Percentiles rank a stretch among this genome's conserved stretches.
Conservation (phyloP, 805 yeast species). For the Starmerella sirachaensis region DNA sequence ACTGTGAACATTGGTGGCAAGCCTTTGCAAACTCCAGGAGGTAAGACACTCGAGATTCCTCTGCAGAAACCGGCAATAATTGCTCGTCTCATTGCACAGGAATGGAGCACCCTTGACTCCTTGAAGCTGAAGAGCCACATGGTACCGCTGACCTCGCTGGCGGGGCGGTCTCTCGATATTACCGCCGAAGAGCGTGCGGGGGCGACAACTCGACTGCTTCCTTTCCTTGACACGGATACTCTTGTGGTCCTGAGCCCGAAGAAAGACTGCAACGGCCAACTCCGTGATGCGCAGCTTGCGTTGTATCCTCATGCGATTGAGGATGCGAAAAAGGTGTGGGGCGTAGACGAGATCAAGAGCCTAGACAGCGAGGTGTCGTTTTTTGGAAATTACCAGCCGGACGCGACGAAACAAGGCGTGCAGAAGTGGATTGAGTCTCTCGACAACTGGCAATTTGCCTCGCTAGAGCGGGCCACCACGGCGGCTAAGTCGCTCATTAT, state of each 20-base stretch:
- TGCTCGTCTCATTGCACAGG: slow-evolving; percentile 69
- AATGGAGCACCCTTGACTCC: slow-evolving; percentile 65
- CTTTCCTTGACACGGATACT: slow-evolving; percentile 91
- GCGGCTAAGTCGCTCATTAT: slow-evolving; percentile 76
- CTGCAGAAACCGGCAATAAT: slow-evolving; percentile 33
- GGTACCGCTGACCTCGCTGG: slow-evolving; percentile 77
- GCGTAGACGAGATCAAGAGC: slow-evolving; percentile 33
- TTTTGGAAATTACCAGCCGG: slow-evolving; percentile 64
- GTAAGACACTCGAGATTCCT: slow-evolving; percentile 59
- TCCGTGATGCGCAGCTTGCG: slow-evolving; percentile 70
- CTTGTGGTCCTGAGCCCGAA: slow-evolving; percentile 72
- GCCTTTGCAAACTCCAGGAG: slow-evolving; percentile 74
- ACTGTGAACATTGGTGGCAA: slow-evolving; percentile 60
- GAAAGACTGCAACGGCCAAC: slow-evolving; percentile 68
- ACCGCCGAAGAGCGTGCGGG: slow-evolving; percentile 42
- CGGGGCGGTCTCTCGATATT: slow-evolving; percentile 78
- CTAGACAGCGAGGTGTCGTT: slow-evolving; percentile 78
- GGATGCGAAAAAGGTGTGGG: slow-evolving; percentile 49
- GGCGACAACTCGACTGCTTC: slow-evolving; percentile 48
- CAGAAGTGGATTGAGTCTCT: slow-evolving; percentile 50
- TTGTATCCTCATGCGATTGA: slow-evolving; percentile 61
- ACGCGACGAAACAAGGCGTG: slow-evolving; percentile 49
- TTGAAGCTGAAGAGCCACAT: slow-evolving; percentile 61
- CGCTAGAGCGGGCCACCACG: slow-evolving; percentile 80
- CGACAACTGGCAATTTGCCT: slow-evolving; percentile 67